A percentile compares a stretch with the other conserved stretches of the same genome.
Evolutionary conservation across 2,329 filamentous ascomycete genomes (phyloP).

Genomic region (Orbilia oligospora): DNA sequence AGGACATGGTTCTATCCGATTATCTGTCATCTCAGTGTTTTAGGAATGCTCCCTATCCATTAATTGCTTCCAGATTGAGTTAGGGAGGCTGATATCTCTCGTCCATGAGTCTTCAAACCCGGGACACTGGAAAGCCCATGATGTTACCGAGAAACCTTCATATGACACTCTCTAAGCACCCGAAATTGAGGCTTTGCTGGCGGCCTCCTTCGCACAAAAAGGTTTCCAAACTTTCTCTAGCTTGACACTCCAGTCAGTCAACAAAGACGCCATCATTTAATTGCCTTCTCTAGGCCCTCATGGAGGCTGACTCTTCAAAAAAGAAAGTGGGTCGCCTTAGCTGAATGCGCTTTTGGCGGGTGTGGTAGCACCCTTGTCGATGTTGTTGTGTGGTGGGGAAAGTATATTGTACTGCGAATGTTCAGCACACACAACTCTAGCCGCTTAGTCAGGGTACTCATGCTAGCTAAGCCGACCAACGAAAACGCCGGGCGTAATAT

Average conservation of each 20-base stretch:
- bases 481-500: conserved; percentile 12
- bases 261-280: conserved; percentile 59
- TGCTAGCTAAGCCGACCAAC: conserved; percentile 33
- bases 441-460: conserved; percentile 33
- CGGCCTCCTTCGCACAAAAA: conserved; percentile 40
- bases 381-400: conserved; percentile 21
- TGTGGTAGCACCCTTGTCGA: conserved; percentile 48
- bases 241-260: conserved; percentile 54
- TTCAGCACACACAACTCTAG: conserved; percentile 51
- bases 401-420: too few species aligned
- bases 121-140: conserved; percentile 49
- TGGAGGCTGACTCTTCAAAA: conserved; percentile 60
- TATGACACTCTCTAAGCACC: conserved; percentile 44
- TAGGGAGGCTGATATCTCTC: conserved; percentile 47
- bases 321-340: conserved; percentile 55
- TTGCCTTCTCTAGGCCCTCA: conserved; percentile 54
- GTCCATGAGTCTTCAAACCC: conserved; percentile 52
- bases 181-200: conserved; percentile 60
- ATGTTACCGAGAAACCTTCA: conserved; percentile 44
- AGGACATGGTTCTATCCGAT: conserved; percentile 56
- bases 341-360: conserved; percentile 61
- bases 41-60: conserved; percentile 44
- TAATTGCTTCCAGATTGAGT: conserved; percentile 45
- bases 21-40: conserved; percentile 61
- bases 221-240: conserved; percentile 37